These are phyloP conservation scores for Aquilaria malaccensis DNA, from an alignment of 345 rosid genomes.

Conservation along the genomic window DNA sequence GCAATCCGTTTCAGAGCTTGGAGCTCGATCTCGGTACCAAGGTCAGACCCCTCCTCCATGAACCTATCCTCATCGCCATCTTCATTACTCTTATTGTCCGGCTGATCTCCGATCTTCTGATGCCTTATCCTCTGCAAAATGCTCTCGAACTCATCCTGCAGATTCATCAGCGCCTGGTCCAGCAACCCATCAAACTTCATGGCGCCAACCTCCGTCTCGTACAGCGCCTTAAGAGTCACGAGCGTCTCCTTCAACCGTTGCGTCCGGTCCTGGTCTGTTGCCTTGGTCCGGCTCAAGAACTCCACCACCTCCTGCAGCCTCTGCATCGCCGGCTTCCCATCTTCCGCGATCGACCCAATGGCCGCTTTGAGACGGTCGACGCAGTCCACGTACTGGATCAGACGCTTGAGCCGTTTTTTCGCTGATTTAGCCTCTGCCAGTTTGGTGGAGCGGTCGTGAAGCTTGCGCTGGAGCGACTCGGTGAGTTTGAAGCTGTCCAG, in stretches of 20 bases:
- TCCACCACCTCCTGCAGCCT: conserved; percentile 71
- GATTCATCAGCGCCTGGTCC: conserved; percentile 50
- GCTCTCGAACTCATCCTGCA: conserved; percentile 51
- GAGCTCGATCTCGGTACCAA: conserved; percentile 44
- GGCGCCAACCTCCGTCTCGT: conserved; percentile 45
- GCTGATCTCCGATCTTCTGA: conserved; percentile 24
- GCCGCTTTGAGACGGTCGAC: conserved; percentile 36
- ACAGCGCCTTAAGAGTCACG: conserved; percentile 44
- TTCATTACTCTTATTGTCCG: conserved; percentile 18
- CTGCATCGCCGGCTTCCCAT: conserved; percentile 53
- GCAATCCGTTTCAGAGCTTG: conserved; percentile 37
- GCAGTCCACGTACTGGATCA: conserved; percentile 34
- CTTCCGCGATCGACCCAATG: conserved; percentile 29
- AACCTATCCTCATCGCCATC: too few species aligned
- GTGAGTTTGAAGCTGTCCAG: conserved; percentile 40
- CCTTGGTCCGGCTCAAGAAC: conserved; percentile 71
- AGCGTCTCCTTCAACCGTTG: conserved; percentile 48
- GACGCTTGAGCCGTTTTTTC: conserved; percentile 27
- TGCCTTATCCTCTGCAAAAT: conserved; percentile 39
- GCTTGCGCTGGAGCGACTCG: conserved; percentile 38
- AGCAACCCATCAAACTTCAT: conserved; percentile 64
- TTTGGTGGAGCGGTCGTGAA: conserved; percentile 30
- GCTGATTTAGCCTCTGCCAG: conserved; percentile 17
- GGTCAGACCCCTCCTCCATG: conserved; percentile 15
- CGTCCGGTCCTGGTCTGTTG: conserved; percentile 39